Evolutionary conservation across 345 rosid species (phyloP), one percentile per base, ranked within the genome.

Genomic region (Conringia planisiliqua): DNA sequence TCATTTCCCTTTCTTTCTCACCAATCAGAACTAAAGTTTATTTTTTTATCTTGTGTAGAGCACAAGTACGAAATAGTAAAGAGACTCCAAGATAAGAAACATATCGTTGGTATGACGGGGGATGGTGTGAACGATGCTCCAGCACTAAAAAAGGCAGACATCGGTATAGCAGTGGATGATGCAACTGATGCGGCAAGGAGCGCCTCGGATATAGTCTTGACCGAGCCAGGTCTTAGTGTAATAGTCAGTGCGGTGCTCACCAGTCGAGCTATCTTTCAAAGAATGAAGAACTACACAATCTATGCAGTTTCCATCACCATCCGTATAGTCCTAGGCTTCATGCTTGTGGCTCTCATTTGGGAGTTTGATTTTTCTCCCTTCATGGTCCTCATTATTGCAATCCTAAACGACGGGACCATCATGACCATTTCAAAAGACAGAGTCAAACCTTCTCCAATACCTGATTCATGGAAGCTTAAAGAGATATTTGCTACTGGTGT

Each of bases 71-170:
- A 91, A 85, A 93, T 93, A 30, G 97, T 93, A 66, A 88, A 75
- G 87, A 87, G 83, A 83, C 88, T 93, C 50, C 98, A 93, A 82
- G 89, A 81, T 3, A 88, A 76, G 83, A 90, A 93, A 47, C 98
- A 93, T 71, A 89, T 93, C 7, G 90, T 94, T 51, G 98, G 98
- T 40, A 93, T 93, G 97, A 93, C 97, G 2, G 98, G 98, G 65
- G 98, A 93, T 68, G 97, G 98, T 47, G 98, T 93, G 72, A 93
- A 93, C 69, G 98, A 93, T 68, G 98, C 97, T 4, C 97, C 98
- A 5, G 97, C 98, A 11, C 65, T 93, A 20, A 93, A 91, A 86
- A 93, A 80, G 55, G 98, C 97, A 3, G 98, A 89, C 77, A 93
- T 91, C 29, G 98, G 97, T 56, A 93, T 91, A 74, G 98, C 98